These are phyloP conservation scores for Immersiella caudata DNA, from an alignment of 495 filamentous ascomycete species.

Conservation along the genomic window DNA sequence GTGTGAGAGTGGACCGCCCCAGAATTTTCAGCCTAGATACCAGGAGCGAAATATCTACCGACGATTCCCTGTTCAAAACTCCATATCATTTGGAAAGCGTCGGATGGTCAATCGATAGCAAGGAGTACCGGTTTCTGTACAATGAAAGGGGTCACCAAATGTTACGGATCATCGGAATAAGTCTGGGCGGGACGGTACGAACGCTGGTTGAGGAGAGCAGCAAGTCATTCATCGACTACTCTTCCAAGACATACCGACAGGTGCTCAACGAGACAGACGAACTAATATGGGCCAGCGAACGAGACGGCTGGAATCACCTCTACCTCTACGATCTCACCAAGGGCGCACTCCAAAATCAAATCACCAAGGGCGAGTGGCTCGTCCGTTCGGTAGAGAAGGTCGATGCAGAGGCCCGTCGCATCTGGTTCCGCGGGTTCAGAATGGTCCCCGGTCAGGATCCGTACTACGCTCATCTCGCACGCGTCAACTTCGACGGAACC, in stretches of 20 bases:
- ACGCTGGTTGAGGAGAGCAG: conserved; percentile 30
- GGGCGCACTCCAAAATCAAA: conserved; percentile 25
- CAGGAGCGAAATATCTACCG: conserved; percentile 23
- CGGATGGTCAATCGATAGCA: conserved; percentile 25
- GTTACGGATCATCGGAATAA: conserved; percentile 27
- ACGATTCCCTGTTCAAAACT: conserved; percentile 25
- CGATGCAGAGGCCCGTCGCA: conserved; percentile 25
- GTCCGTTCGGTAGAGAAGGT: conserved; percentile 23
- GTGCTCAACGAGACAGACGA: conserved; percentile 23
- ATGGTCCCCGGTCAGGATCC: conserved; percentile 27
- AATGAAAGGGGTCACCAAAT: conserved; percentile 28
- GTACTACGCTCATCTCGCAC: conserved; percentile 30
- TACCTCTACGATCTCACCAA: conserved; percentile 28
- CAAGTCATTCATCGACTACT: conserved; percentile 32
- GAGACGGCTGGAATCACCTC: conserved; percentile 34
- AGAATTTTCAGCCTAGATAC: conserved; percentile 23
- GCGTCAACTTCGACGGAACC: conserved; percentile 32
- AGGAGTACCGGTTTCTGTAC: conserved; percentile 30
- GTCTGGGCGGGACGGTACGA: conserved; percentile 22
- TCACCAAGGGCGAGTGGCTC: conserved; percentile 31
- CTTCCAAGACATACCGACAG: conserved; percentile 16
- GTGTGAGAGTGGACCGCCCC: conserved; percentile 25
- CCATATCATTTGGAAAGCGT: conserved; percentile 22
- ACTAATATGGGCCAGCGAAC: conserved; percentile 31
- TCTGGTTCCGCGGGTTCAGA: conserved; percentile 27